phyloP scores from a whole-genome alignment of 257 asterid genomes.

The Fraxinus cuspidata region DNA sequence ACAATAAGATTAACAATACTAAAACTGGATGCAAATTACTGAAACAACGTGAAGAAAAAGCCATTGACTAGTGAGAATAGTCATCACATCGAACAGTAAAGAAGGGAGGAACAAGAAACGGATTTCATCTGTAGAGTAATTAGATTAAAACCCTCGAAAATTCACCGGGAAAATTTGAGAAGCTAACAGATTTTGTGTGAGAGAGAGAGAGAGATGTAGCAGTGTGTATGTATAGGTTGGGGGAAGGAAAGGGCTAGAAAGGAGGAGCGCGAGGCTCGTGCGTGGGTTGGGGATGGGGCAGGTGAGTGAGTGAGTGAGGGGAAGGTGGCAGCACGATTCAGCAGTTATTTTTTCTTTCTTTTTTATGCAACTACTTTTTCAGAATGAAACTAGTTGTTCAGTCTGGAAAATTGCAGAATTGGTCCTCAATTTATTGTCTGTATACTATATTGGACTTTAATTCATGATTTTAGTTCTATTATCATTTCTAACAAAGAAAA shows the following conservation, averaged over 20 bases:
- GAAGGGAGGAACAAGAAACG: conserved; percentile 25
- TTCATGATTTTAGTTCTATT: too few relatives aligned
- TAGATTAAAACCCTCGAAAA: conserved; percentile 26
- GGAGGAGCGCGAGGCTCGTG: conserved; percentile 30
- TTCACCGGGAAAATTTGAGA: conserved; percentile 27
- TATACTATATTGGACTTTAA: not conserved
- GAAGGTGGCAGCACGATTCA: conserved; percentile 49
- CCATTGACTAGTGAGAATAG: conserved; percentile 56
- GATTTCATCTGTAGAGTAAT: conserved; percentile 49
- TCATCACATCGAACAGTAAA: conserved; percentile 55
- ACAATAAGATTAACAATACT: conserved; percentile 33
- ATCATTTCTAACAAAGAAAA: too few relatives aligned
- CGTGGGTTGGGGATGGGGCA: conserved; percentile 19
- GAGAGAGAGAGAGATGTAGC: not conserved
- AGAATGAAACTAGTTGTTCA: not conserved
- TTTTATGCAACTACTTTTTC: conserved; percentile 6
- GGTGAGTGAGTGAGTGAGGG: conserved; percentile 22
- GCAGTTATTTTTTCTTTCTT: conserved; percentile 26
- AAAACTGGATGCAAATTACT: conserved; percentile 28
- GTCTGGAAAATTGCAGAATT: not conserved
- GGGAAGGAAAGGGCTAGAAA: conserved; percentile 28
- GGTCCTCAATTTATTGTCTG: not conserved
- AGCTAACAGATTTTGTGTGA: conserved; percentile 17
- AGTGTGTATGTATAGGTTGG: conserved; percentile 4
- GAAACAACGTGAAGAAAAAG: conserved; percentile 32